phyloP scores from a whole-genome alignment of 2,329 filamentous ascomycete species.

The Septoria linicola region DNA sequence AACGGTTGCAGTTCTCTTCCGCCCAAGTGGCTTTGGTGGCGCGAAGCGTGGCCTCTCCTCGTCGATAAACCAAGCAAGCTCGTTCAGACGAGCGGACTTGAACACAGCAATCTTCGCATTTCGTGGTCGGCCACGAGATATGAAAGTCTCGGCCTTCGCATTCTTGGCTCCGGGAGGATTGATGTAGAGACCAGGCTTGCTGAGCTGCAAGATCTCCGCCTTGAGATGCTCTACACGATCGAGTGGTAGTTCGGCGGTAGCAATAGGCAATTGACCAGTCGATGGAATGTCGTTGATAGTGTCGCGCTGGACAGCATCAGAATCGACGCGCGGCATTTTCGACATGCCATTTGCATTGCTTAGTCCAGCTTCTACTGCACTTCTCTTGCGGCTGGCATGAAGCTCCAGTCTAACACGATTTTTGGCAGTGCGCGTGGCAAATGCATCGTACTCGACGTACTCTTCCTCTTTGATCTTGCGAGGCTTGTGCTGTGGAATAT shows the following conservation, averaged over 20 bases:
- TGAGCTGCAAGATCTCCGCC: conserved; percentile 34
- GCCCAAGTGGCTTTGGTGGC: conserved; percentile 6
- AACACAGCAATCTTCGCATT: conserved; percentile 47
- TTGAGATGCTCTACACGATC: conserved; percentile 32
- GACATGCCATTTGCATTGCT: not conserved
- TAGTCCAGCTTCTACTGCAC: conserved; percentile 1
- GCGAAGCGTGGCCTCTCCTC: conserved; percentile 17
- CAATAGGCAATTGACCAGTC: not conserved
- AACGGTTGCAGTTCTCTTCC: conserved; percentile 18
- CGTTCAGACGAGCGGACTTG: conserved; percentile 39
- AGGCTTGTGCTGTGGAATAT: conserved; percentile 3
- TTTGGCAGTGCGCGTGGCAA: conserved; percentile 20
- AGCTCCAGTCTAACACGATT: conserved; percentile 18
- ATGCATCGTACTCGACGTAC: conserved; percentile 24
- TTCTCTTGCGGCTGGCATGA: conserved; percentile 11
- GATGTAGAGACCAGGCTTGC: conserved; percentile 42
- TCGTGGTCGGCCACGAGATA: conserved; percentile 41
- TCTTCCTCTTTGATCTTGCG: conserved; percentile 23
- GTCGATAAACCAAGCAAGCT: conserved; percentile 39
- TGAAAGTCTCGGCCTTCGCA: conserved; percentile 30
- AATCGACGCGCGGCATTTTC: conserved; percentile 2
- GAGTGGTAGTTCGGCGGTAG: conserved; percentile 13
- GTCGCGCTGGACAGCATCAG: not conserved
- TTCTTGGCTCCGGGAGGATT: conserved; percentile 46
- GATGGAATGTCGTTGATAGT: not conserved